A percentile compares a stretch with the other conserved stretches of the same genome.
Evolutionary conservation across 2,329 filamentous ascomycete species (phyloP).

Genomic region (Nectriaceae sp.): DNA sequence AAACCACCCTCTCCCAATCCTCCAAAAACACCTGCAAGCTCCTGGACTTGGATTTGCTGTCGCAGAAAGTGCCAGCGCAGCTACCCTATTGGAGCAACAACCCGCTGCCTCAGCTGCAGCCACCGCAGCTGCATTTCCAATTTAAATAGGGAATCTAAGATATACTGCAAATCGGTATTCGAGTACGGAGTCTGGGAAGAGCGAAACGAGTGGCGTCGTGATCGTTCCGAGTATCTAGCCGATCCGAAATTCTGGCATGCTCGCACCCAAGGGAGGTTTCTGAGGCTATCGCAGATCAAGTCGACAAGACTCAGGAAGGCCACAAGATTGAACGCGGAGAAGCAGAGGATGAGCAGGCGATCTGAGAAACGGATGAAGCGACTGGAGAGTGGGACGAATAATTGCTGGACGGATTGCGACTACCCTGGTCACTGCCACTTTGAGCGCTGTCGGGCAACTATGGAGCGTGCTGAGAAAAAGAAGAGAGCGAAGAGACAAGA

Average conservation of each 20-base stretch:
- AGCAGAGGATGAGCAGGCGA: background rate
- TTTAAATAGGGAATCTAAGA: no score
- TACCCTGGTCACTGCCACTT: constrained; percentile 23
- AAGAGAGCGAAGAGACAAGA: background rate
- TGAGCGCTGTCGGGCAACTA: constrained; percentile 6
- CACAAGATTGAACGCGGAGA: background rate
- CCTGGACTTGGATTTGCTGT: constrained; percentile 39
- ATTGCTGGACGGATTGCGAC: constrained; percentile 26
- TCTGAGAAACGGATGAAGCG: constrained; percentile 2
- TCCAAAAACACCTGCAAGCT: background rate
- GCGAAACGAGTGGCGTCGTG: constrained; percentile 33
- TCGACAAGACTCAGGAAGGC: background rate
- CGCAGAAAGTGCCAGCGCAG: constrained; percentile 28
- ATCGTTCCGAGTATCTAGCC: background rate
- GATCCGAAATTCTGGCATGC: constrained; percentile 9
- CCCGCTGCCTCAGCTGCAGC: constrained; percentile 41
- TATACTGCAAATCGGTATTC: no score
- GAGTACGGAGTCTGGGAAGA: constrained; percentile 36
- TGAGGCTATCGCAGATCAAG: background rate
- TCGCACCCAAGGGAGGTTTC: constrained; percentile 1
- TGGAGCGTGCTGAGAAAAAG: no score
- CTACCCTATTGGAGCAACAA: constrained; percentile 35
- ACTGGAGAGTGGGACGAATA: constrained; percentile 3
- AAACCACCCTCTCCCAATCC: background rate
- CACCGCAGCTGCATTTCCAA: constrained; percentile 36